Evolutionary conservation across 164 flowering plant genomes (phyloP).

Genomic region (Malania oleifera): DNA sequence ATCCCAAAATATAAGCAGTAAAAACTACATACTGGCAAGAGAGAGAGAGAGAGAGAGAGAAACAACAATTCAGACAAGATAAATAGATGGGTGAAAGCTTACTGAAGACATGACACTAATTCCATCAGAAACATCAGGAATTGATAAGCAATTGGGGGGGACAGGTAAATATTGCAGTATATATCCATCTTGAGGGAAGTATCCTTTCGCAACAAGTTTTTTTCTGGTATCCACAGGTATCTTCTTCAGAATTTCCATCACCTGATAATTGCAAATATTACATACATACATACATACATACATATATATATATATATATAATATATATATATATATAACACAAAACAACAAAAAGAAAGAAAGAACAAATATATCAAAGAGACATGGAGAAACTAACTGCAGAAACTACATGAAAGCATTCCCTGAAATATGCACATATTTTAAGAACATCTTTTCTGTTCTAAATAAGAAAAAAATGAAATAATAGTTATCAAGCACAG

Average conservation of each 20-base stretch:
- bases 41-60: too few species aligned
- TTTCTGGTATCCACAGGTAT: constrained; percentile 59
- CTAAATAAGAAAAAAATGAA: too few species aligned
- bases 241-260: constrained; percentile 55
- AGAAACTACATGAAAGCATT: too few species aligned
- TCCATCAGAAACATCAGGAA: constrained; percentile 89
- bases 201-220: constrained; percentile 64
- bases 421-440: too few species aligned
- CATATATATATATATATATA: too few species aligned
- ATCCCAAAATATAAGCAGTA: not conserved
- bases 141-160: constrained; percentile 93
- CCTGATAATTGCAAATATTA: constrained; percentile 43
- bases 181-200: constrained; percentile 75
- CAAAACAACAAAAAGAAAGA: too few species aligned
- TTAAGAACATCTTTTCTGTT: too few species aligned
- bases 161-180: constrained; percentile 70
- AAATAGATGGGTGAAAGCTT: constrained; percentile 18
- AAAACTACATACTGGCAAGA: not conserved
- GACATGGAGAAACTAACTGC: too few species aligned
- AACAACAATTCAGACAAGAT: not conserved
- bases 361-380: too few species aligned
- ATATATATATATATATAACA: not conserved
- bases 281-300: too few species aligned
- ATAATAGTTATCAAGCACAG: too few species aligned
- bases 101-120: constrained; percentile 74